Percentiles rank a stretch among this genome's conserved stretches.
Evolutionary conservation across 371 early-diverging fungal species (phyloP).

Genomic region (Rhizopus microsporus): DNA sequence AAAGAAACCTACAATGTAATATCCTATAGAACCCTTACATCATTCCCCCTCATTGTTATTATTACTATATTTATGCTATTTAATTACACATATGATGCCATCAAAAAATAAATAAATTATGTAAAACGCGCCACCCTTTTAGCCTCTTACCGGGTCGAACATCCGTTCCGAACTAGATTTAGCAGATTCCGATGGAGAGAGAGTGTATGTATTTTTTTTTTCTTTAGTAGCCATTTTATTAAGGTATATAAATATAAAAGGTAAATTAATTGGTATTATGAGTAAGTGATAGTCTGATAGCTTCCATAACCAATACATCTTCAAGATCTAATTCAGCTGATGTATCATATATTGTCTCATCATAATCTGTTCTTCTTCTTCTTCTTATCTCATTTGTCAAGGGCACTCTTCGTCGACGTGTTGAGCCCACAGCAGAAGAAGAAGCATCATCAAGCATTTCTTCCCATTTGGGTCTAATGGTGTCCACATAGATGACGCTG

Average conservation of each 20-base stretch:
- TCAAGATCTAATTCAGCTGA: conserved; percentile 63
- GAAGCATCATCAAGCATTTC: conserved; percentile 15
- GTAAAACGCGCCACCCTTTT: no score
- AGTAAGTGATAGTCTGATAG: conserved; percentile 66
- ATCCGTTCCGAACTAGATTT: no score
- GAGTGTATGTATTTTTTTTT: background rate
- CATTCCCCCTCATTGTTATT: background rate
- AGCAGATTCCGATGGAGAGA: no score
- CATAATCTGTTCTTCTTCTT: background rate
- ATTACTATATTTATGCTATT: background rate
- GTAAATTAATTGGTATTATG: conserved; percentile 16
- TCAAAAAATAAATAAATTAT: no score
- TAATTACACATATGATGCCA: no score
- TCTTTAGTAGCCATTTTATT: background rate
- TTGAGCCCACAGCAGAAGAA: conserved; percentile 13
- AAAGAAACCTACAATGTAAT: conserved; percentile 16
- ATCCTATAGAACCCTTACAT: conserved; percentile 10
- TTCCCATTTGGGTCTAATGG: conserved; percentile 21
- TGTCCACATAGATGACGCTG: conserved; percentile 34
- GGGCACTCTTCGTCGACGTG: conserved; percentile 20
- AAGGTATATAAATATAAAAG: no score
- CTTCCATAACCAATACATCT: conserved; percentile 83
- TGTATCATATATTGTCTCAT: conserved; percentile 14
- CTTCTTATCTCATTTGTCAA: conserved; percentile 1
- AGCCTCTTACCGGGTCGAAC: no score